Percentiles rank a stretch among this genome's conserved stretches.
phyloP scores from a whole-genome alignment of 176 grass and related monocot species.

The Themeda triandra region DNA sequence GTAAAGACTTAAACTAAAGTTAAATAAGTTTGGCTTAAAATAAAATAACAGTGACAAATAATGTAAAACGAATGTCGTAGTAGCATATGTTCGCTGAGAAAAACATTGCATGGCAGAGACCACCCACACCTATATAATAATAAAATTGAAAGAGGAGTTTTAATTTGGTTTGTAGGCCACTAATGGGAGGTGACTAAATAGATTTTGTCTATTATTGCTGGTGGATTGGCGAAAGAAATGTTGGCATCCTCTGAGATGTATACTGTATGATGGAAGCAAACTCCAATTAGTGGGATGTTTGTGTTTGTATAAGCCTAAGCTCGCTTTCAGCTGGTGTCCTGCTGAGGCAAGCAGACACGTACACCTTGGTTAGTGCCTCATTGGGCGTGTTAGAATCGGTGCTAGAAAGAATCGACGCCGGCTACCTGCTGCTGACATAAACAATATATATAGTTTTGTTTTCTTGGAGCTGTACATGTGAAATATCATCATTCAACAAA shows the following conservation, averaged over 20 bases:
- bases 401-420: too few relatives aligned
- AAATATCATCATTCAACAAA: background rate
- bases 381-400: too few relatives aligned
- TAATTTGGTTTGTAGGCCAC: background rate
- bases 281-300: background rate
- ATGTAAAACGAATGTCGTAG: background rate
- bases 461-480: background rate
- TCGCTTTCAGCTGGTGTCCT: background rate
- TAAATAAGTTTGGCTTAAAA: background rate
- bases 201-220: background rate
- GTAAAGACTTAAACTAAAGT: background rate
- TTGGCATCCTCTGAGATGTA: background rate
- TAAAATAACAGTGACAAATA: background rate
- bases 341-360: background rate
- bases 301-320: background rate
- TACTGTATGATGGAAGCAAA: constrained; percentile 7
- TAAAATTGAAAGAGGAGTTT: too few relatives aligned
- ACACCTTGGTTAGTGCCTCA: too few relatives aligned
- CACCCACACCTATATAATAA: too few relatives aligned
- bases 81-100: too few relatives aligned
- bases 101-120: background rate
- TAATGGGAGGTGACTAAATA: background rate
- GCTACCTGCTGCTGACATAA: too few relatives aligned
- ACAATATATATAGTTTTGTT: background rate
- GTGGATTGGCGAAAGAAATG: background rate